Evolutionary conservation across 2,329 filamentous ascomycete species (phyloP).

Genomic region (Madurella mycetomatis): DNA sequence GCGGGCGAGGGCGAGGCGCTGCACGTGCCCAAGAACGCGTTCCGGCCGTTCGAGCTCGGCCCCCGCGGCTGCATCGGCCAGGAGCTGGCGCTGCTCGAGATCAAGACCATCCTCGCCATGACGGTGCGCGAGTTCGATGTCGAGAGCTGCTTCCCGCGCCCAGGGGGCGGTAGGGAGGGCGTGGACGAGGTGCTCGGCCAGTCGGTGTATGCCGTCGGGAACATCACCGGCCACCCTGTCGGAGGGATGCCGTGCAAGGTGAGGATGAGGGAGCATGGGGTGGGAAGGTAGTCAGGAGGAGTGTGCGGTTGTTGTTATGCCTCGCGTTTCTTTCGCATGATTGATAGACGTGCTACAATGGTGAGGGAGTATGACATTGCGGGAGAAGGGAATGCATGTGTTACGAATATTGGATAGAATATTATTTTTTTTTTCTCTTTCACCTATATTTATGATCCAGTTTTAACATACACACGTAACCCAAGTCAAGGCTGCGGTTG

Average conservation of each 20-base stretch:
- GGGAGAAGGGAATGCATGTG: too few relatives aligned
- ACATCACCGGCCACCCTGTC: constrained; percentile 25
- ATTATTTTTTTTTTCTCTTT: too few relatives aligned
- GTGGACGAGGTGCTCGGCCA: constrained; percentile 29
- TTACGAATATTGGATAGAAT: too few relatives aligned
- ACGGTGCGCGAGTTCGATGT: constrained; percentile 49
- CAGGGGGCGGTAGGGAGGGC: constrained; percentile 22
- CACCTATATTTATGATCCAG: too few relatives aligned
- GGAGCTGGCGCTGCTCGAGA: constrained; percentile 50
- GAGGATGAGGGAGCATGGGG: too few relatives aligned
- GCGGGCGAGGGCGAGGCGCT: constrained; percentile 2
- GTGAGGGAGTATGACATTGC: too few relatives aligned
- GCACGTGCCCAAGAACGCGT: constrained; percentile 38
- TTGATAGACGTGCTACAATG: too few relatives aligned
- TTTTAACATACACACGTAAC: too few relatives aligned
- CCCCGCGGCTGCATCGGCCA: constrained; percentile 53
- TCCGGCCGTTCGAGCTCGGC: constrained; percentile 51
- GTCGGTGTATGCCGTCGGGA: constrained; percentile 28
- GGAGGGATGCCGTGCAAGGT: constrained; percentile 5
- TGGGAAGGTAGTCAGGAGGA: too few relatives aligned
- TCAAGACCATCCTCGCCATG: constrained; percentile 46
- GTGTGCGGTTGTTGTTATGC: too few relatives aligned
- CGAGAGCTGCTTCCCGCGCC: constrained; percentile 34
- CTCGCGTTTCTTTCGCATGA: too few relatives aligned
- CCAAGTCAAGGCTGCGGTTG: too few relatives aligned